A percentile compares a stretch with the other conserved stretches of the same genome.
Conservation (phyloP, 129 eudicot genomes). For the Mikania micrantha region DNA sequence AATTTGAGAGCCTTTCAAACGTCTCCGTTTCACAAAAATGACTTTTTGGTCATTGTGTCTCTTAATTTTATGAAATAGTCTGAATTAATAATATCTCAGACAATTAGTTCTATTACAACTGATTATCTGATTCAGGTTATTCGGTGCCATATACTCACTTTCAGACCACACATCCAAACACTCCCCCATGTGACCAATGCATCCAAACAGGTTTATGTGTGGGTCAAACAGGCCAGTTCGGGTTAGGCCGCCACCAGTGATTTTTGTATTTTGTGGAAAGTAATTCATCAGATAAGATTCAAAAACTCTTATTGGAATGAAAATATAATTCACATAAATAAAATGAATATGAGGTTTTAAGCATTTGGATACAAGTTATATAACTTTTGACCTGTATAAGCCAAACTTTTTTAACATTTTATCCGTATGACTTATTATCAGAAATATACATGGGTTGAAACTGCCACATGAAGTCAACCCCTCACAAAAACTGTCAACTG, state of each 20-base stretch:
- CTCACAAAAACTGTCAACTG: too few species aligned
- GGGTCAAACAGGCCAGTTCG: not conserved
- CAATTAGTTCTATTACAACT: not conserved
- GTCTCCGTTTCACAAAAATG: not conserved
- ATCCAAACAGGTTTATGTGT: not conserved
- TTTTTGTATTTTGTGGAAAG: too few species aligned
- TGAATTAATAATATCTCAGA: not conserved
- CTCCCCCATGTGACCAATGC: not conserved
- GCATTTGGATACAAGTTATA: not conserved
- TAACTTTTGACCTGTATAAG: not conserved
- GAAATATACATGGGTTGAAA: too few species aligned
- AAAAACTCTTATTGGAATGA: not conserved
- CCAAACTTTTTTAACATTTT: not conserved
- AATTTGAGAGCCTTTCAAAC: not conserved
- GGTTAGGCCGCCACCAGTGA: too few species aligned
- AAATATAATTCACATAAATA: not conserved
- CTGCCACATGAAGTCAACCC: too few species aligned
- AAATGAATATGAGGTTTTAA: not conserved
- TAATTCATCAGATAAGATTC: too few species aligned
- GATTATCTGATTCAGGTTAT: not conserved
- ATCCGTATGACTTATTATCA: not conserved
- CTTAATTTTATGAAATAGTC: not conserved
- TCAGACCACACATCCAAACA: not conserved
- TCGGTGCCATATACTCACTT: not conserved
- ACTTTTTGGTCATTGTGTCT: not conserved